phyloP scores from a whole-genome alignment of 148 eudicot genomes.

The Chenopodium album region DNA sequence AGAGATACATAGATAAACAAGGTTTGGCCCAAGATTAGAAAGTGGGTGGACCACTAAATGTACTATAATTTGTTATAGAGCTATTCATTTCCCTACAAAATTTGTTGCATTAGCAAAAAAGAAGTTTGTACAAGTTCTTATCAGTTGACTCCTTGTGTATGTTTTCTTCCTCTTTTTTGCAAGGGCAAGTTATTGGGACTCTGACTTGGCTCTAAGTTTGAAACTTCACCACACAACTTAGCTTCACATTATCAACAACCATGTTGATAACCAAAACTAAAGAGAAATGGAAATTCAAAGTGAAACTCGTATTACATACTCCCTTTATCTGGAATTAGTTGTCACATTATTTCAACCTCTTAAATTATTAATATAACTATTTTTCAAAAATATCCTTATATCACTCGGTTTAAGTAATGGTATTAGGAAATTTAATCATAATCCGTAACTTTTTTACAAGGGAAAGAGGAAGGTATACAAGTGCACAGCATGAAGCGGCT shows the following conservation, averaged over 20 bases:
- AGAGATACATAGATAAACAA: neutral
- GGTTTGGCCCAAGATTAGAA: neutral
- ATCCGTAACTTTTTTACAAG: too few species aligned
- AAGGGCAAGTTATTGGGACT: neutral
- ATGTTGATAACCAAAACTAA: neutral
- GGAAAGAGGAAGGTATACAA: too few species aligned
- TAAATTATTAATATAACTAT: too few species aligned
- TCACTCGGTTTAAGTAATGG: too few species aligned
- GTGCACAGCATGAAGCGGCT: too few species aligned
- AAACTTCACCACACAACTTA: constrained; percentile 9
- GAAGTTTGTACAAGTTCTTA: neutral
- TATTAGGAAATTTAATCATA: too few species aligned
- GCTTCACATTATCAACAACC: neutral
- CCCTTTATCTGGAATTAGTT: too few species aligned
- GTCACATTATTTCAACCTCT: too few species aligned
- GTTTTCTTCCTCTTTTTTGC: neutral
- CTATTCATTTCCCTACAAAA: constrained; percentile 4
- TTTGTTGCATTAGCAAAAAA: constrained; percentile 7
- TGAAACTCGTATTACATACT: too few species aligned
- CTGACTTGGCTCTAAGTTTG: neutral
- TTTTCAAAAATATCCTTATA: too few species aligned
- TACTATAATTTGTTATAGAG: neutral
- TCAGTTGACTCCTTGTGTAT: neutral
- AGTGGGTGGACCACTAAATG: neutral
- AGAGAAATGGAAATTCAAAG: too few species aligned